A percentile compares a stretch with the other conserved stretches of the same genome.
phyloP scores from a whole-genome alignment of 352 stramenopile genomes.

The Phytopythium oedochilum region DNA sequence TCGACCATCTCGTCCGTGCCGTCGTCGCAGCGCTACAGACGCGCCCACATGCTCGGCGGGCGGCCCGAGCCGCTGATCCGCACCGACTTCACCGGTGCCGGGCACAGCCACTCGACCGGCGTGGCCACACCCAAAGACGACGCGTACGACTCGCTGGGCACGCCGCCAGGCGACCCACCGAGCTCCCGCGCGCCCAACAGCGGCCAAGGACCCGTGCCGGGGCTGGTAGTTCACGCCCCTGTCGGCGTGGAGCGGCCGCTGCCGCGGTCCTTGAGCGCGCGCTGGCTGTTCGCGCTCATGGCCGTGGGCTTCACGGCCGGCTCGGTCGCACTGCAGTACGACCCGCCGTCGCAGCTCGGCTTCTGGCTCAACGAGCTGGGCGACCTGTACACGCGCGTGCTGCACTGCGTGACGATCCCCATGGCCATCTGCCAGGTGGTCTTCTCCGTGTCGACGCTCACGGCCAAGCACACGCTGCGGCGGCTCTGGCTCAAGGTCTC shows the following conservation, averaged over 20 bases:
- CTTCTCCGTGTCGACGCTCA: constrained; percentile 43
- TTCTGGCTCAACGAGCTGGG: constrained; percentile 59
- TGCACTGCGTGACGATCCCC: constrained; percentile 50
- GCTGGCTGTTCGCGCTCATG: constrained; percentile 36
- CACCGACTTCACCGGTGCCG: constrained; percentile 37
- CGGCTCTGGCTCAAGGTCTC: constrained; percentile 39
- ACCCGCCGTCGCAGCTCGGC: constrained; percentile 22
- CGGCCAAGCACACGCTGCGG: constrained; percentile 27
- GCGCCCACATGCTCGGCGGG: constrained; percentile 9
- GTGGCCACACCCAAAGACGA: constrained; percentile 29
- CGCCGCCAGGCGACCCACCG: constrained; percentile 45
- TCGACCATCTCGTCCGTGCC: constrained; percentile 2
- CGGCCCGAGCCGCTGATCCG: constrained; percentile 27
- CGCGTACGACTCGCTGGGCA: constrained; percentile 42
- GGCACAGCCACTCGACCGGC: constrained; percentile 1
- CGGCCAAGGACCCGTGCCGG: constrained; percentile 8
- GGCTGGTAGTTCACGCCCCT: constrained; percentile 5
- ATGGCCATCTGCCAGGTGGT: constrained; percentile 65
- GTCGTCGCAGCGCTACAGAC: constrained; percentile 13
- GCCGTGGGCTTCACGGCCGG: constrained; percentile 33
- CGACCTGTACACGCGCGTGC: constrained; percentile 48
- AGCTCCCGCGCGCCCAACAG: constrained; percentile 17
- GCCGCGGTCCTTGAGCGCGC: constrained; percentile 33
- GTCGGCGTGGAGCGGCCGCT: constrained; percentile 14
- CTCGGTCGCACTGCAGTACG: constrained; percentile 19